Evolutionary conservation across 352 stramenopile genomes (phyloP), one percentile per base, ranked within the genome.

Genomic region (Phytopythium sindhum): DNA sequence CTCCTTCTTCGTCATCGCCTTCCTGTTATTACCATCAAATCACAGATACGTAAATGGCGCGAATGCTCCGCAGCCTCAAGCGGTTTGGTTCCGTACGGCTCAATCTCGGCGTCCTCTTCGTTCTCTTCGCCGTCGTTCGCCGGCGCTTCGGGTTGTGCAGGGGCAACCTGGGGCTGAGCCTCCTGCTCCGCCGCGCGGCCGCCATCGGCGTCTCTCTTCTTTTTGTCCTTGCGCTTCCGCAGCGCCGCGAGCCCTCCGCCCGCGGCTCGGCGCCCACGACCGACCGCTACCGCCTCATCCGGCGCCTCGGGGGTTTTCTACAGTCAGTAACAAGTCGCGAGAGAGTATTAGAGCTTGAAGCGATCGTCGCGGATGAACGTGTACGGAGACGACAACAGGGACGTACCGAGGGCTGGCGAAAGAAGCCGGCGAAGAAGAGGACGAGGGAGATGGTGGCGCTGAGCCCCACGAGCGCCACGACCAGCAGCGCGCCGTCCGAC

Each of bases 1-100:
- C 65, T 91, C 85, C 44, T 85, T 89, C 74, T 88, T 89, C 33
- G 76, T 89, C 79, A 89, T 86, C 44, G 70, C 69, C 61, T 70
- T 72, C 23, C 77, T 86, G 37, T 2, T 52, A 44, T 1, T 9
- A 17, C 10, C 26, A 60, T 10, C 3, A 12, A 10, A 62, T n/a
- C n/a, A n/a, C n/a, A n/a, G 12, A 64, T 2, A 24, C 19, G 15
- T 66, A 56, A 60, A 17, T 44, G 17, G 64, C 15, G 15, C 57
- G 1, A 63, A 35, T 48, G 39, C 26, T 44, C 9, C 45, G 15
- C 14, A 45, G 42, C 61, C 11, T 17, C 8, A 19, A 61, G 12
- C 10, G 10, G 31, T 5, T 15, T 33, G 4, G 2, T 11, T 14
- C 70, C 75, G 12, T 65, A 89, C 77, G 81, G 79, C 63, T 90